Base-by-base conservation (phyloP, 371 early-diverging fungal genomes). In the Choanephora cucurbitarum region DNA sequence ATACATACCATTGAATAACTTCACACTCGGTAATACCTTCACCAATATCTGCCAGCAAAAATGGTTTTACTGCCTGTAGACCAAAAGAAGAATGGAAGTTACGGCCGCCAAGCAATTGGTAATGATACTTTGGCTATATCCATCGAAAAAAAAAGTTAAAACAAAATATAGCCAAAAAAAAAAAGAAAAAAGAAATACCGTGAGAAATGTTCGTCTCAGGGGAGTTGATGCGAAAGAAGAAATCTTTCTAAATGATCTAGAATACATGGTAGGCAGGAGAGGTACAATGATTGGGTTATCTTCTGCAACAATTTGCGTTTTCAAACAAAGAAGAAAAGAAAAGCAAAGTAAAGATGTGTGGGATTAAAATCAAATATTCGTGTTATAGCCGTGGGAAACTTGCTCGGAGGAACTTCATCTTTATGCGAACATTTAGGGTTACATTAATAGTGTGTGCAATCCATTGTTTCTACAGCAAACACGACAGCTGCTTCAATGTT, bases 21-120 rank as follows among this genome's bases (percentile, higher is more conserved):
- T 98, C 97, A 68, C 93, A 93, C 70, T 98, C 98, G 4, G 95
- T 95, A 57, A 96, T 97, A 40, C 98, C 98, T 75, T 98, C 98
- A 33, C 98, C 98, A 60, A 98, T 95, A 78, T 98, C 98, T 4
- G 98, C 98, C 45, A 98, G 77, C 52, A 89, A 64, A 78, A 92
- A 98, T 3, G 93, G 90, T n/a, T 89, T 82, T 37, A 81, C 68
- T 13, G 69, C 80, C n/a, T 77, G 57, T 17, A 19, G 42, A 24
- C 57, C 18, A 7, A 59, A 49, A 3, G 78, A 67, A 4, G 61
- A 53, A 47, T 81, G 80, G 57, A 83, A 81, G n/a, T 18, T 17
- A 41, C 67, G 69, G 57, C n/a, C 23, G 28, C 42, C 39, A 28
- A 39, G 21, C 37, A 21, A 18, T 37, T 21, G 28, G n/a, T n/a